phyloP scores from a whole-genome alignment of 108 stramenopile genomes.

The Aurantiochytrium sp. region DNA sequence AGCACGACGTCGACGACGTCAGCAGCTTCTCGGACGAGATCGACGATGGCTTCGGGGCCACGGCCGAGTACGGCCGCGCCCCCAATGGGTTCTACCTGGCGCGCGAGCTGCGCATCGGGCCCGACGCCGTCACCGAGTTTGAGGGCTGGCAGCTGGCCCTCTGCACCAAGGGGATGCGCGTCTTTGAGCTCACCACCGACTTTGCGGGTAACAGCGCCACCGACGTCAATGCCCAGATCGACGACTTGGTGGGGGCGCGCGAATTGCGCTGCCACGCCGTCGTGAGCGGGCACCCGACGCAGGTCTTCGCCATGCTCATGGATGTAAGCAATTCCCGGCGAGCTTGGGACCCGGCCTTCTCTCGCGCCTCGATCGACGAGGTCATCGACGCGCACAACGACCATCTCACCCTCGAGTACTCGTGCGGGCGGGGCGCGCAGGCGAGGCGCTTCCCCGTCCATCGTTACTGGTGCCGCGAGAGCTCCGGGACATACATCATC shows the following conservation, averaged over 20 bases:
- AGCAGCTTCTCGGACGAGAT: background rate
- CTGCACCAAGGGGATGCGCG: background rate
- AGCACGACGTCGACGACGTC: background rate
- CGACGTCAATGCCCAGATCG: background rate
- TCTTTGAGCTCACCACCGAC: background rate
- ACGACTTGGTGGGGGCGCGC: background rate
- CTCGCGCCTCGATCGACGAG: background rate
- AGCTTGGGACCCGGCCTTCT: background rate
- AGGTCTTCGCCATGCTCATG: constrained; percentile 25
- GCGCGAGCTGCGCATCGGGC: background rate
- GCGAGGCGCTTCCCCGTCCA: background rate
- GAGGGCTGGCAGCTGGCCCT: background rate
- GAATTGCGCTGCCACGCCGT: background rate
- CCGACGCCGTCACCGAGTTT: background rate
- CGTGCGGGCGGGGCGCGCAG: background rate
- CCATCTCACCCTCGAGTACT: background rate
- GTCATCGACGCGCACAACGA: constrained; percentile 12
- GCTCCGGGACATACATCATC: background rate
- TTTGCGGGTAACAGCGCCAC: constrained; percentile 19
- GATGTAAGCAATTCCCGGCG: background rate
- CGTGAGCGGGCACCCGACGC: background rate
- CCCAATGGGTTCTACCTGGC: background rate
- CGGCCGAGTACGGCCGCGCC: background rate
- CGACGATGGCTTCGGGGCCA: background rate
- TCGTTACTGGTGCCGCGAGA: constrained; percentile 1